phyloP scores from a whole-genome alignment of 495 filamentous ascomycete genomes.

The Rostrohypoxylon terebratum region DNA sequence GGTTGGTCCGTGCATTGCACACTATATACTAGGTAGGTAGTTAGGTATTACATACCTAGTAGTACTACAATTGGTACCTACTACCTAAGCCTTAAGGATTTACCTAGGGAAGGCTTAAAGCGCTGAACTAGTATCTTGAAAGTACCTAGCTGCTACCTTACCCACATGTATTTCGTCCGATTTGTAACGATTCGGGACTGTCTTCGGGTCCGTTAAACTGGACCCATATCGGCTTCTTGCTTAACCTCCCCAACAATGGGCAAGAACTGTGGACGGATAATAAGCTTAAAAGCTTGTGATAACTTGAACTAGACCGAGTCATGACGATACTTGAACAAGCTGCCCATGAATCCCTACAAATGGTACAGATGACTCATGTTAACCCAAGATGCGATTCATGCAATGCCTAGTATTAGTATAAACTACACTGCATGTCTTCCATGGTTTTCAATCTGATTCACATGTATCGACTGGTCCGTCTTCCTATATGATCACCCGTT shows the following conservation, averaged over 20 bases:
- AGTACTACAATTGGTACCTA: no score
- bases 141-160: background rate
- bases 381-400: background rate
- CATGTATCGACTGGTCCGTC: background rate
- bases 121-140: background rate
- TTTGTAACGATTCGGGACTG: background rate
- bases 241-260: background rate
- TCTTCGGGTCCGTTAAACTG: conserved; percentile 20
- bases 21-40: no score
- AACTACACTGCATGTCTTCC: background rate
- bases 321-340: background rate
- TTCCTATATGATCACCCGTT: background rate
- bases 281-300: background rate
- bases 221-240: conserved; percentile 1
- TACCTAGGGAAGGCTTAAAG: background rate
- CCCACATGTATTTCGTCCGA: conserved; percentile 11
- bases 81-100: no score
- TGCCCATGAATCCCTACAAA: background rate
- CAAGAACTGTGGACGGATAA: background rate
- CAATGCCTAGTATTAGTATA: no score
- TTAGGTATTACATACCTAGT: no score
- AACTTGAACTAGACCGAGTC: background rate
- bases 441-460: background rate
- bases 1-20: conserved; percentile 18
- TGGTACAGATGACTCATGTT: background rate